These are phyloP conservation scores for Termitomyces sp. DNA, from an alignment of 768 basidiomycete genomes.

Conservation along the genomic window DNA sequence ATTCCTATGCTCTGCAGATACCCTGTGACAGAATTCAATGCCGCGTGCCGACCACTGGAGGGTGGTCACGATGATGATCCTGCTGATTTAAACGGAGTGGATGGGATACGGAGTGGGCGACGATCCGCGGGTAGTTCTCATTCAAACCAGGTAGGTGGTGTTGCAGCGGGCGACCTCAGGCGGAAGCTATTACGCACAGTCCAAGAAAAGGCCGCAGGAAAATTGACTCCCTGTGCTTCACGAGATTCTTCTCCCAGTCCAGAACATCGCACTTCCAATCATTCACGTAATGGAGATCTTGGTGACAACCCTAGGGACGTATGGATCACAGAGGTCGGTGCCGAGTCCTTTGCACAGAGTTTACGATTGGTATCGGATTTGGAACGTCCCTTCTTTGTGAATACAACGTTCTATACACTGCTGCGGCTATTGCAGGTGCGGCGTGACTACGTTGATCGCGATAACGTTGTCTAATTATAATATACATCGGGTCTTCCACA, in stretches of 20 bases:
- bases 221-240: conserved; percentile 33
- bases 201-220: conserved; percentile 46
- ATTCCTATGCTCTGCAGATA: conserved; percentile 78
- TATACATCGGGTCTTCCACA: conserved; percentile 25
- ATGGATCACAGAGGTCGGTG: conserved; percentile 55
- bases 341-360: conserved; percentile 21
- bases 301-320: conserved; percentile 36
- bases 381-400: conserved; percentile 75
- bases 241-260: conserved; percentile 36
- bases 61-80: conserved; percentile 39
- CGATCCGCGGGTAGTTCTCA: conserved; percentile 39
- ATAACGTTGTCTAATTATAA: conserved; percentile 10
- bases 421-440: conserved; percentile 84
- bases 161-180: conserved; percentile 65
- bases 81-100: conserved; percentile 25
- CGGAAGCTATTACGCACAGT: conserved; percentile 77
- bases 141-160: conserved; percentile 36
- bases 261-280: conserved; percentile 27
- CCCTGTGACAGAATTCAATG: conserved; percentile 61
- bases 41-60: conserved; percentile 53
- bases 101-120: conserved; percentile 37
- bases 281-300: conserved; percentile 24
- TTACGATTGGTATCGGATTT: conserved; percentile 19
- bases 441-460: conserved; percentile 12
- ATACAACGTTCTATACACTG: conserved; percentile 90